Percentiles rank a stretch among this genome's conserved stretches.
These are phyloP conservation scores for Linum tenue DNA, from an alignment of 345 rosid genomes.

Conservation along the genomic window DNA sequence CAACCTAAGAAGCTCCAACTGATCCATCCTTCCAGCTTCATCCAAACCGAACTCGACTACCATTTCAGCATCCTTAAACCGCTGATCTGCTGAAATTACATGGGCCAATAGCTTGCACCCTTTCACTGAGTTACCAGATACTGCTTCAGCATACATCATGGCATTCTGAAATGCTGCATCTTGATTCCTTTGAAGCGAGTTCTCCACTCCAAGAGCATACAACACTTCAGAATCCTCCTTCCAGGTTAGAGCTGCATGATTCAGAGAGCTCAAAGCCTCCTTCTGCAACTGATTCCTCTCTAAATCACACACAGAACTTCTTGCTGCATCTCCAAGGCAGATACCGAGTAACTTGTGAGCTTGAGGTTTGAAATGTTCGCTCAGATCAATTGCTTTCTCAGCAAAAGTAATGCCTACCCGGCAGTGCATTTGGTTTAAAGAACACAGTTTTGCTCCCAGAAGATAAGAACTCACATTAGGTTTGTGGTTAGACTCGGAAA, in stretches of 20 bases:
- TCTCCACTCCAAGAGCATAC: conserved; percentile 57
- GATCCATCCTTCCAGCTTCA: conserved; percentile 57
- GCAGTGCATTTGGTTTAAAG: conserved; percentile 53
- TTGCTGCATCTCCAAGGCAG: conserved; percentile 76
- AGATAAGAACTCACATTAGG: conserved; percentile 48
- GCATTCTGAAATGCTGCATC: conserved; percentile 59
- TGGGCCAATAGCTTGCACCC: conserved; percentile 76
- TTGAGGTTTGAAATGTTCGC: conserved; percentile 46
- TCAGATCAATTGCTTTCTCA: conserved; percentile 34
- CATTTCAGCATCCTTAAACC: conserved; percentile 66
- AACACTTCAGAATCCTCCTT: conserved; percentile 49
- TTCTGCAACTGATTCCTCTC: conserved; percentile 52
- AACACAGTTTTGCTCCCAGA: conserved; percentile 76
- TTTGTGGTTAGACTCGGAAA: conserved; percentile 56
- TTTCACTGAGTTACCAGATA: conserved; percentile 44
- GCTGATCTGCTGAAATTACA: conserved; percentile 60
- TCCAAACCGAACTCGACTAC: conserved; percentile 63
- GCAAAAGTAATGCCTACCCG: conserved; percentile 56
- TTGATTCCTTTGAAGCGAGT: conserved; percentile 77
- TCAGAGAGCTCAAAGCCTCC: conserved; percentile 52
- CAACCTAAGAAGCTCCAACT: conserved; percentile 65
- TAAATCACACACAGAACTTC: conserved; percentile 56
- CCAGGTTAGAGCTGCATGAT: conserved; percentile 38
- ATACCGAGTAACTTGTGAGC: conserved; percentile 74
- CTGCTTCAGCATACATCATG: conserved; percentile 44